Percentiles rank a stretch among this genome's conserved stretches.
Conservation (phyloP, 148 eudicot species). For the Camellia japonica region DNA sequence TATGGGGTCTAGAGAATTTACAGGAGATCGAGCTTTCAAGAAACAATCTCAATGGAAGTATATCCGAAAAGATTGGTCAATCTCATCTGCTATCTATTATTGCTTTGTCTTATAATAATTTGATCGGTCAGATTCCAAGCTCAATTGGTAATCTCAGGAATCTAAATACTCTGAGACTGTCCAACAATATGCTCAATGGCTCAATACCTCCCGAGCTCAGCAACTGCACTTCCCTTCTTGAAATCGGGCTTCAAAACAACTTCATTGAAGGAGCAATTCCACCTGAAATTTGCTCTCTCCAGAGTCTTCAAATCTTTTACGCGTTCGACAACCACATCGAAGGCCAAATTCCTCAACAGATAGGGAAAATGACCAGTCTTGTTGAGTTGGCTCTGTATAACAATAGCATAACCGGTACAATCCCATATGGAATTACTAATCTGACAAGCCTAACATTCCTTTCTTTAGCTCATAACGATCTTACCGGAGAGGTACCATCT, state of each 20-base stretch:
- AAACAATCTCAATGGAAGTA: slow-evolving; percentile 17
- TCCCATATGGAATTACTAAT: slow-evolving; percentile 16
- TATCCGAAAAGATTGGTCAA: slow-evolving; percentile 15
- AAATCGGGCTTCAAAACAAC: background rate
- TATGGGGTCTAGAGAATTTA: slow-evolving; percentile 16
- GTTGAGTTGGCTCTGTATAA: slow-evolving; percentile 4
- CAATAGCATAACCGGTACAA: slow-evolving; percentile 12
- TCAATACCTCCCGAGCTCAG: slow-evolving; percentile 20
- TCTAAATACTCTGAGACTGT: slow-evolving; percentile 3
- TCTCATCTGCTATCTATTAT: background rate
- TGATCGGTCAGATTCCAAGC: slow-evolving; percentile 11
- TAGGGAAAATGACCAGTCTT: slow-evolving; percentile 15
- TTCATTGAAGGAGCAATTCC: slow-evolving; percentile 16
- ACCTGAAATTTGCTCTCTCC: slow-evolving; percentile 15
- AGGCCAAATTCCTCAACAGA: slow-evolving; percentile 17
- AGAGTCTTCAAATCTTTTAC: background rate
- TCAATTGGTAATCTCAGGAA: slow-evolving; percentile 18
- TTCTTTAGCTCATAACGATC: slow-evolving; percentile 15
- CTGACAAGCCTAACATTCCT: slow-evolving; percentile 12
- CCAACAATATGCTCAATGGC: slow-evolving; percentile 19
- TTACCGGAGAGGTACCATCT: slow-evolving; percentile 17
- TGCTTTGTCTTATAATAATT: slow-evolving; percentile 12
- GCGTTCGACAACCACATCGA: slow-evolving; percentile 9
- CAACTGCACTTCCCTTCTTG: slow-evolving; percentile 21
- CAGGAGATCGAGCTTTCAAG: slow-evolving; percentile 8